phyloP scores from a whole-genome alignment of 768 basidiomycete genomes.

The Neoboletus magnificus region DNA sequence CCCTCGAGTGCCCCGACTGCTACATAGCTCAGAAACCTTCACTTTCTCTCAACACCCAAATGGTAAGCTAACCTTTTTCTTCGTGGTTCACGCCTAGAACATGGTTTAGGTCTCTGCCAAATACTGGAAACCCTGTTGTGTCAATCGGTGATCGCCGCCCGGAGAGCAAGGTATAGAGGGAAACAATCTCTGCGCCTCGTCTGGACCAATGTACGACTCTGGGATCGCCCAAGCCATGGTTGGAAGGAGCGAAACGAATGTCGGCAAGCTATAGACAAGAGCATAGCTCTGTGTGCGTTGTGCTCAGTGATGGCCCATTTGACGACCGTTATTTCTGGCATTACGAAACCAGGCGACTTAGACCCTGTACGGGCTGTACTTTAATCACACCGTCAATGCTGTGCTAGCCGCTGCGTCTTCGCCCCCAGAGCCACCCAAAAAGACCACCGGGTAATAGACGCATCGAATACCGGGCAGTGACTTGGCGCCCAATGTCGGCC shows the following conservation, averaged over 20 bases:
- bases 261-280: constrained; percentile 20
- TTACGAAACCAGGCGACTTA: constrained; percentile 3
- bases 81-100: too few relatives aligned
- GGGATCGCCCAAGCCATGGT: constrained; percentile 7
- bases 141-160: too few relatives aligned
- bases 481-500: not conserved
- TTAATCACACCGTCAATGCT: not conserved
- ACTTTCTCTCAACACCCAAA: too few relatives aligned
- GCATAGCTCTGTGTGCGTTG: constrained; percentile 11
- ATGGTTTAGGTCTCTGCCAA: too few relatives aligned
- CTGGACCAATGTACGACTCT: constrained; percentile 21
- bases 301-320: not conserved
- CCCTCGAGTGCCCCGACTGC: too few relatives aligned
- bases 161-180: too few relatives aligned
- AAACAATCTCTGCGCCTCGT: constrained; percentile 18
- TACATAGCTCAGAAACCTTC: too few relatives aligned
- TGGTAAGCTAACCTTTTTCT: too few relatives aligned
- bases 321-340: not conserved
- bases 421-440: not conserved
- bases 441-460: not conserved
- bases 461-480: not conserved
- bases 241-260: constrained; percentile 16
- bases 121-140: too few relatives aligned
- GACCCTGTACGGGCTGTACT: too few relatives aligned
- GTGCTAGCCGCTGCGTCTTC: not conserved